A percentile compares a stretch with the other conserved stretches of the same genome.
phyloP scores from a whole-genome alignment of 2,329 filamentous ascomycete genomes.

The Diplodia sapinea region DNA sequence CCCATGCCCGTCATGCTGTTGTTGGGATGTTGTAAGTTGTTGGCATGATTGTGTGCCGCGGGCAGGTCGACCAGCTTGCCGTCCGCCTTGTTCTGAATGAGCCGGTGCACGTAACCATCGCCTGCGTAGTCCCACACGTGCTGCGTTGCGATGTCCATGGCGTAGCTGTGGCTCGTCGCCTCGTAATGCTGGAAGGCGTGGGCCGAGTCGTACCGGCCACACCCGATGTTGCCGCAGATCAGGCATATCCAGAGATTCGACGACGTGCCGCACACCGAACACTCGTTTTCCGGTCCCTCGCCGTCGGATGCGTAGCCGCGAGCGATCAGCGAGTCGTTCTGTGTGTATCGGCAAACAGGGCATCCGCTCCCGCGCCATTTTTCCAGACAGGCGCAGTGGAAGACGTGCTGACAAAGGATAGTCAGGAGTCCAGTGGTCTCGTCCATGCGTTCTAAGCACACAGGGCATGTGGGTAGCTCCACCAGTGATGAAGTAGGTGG shows the following conservation, averaged over 20 bases:
- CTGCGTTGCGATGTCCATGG: conserved; percentile 90
- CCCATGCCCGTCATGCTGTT: conserved; percentile 50
- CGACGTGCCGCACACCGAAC: conserved; percentile 78
- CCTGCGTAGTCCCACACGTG: conserved; percentile 98
- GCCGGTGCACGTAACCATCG: conserved; percentile 92
- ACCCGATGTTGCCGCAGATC: conserved; percentile 90
- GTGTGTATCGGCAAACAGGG: conserved; percentile 91
- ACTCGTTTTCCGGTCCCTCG: conserved; percentile 69
- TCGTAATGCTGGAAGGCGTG: conserved; percentile 96
- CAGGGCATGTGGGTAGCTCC: conserved; percentile 92
- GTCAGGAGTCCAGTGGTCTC: conserved; percentile 94
- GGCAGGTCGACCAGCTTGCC: conserved; percentile 93
- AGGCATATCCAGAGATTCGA: conserved; percentile 94
- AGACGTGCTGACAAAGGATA: conserved; percentile 96
- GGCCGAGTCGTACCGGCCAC: conserved; percentile 90
- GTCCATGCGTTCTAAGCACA: conserved; percentile 97
- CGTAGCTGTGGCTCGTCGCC: conserved; percentile 85
- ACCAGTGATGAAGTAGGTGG: conserved; percentile 83
- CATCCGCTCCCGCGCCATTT: conserved; percentile 96
- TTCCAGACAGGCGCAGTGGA: conserved; percentile 93
- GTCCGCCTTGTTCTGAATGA: conserved; percentile 92
- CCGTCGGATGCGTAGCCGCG: conserved; percentile 49
- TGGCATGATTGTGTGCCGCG: conserved; percentile 42
- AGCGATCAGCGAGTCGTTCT: conserved; percentile 57
- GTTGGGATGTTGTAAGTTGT: conserved; percentile 36